Evolutionary conservation across 371 early-diverging fungal genomes (phyloP), one percentile per base, ranked within the genome.

Genomic region (Lichtheimia ramosa): DNA sequence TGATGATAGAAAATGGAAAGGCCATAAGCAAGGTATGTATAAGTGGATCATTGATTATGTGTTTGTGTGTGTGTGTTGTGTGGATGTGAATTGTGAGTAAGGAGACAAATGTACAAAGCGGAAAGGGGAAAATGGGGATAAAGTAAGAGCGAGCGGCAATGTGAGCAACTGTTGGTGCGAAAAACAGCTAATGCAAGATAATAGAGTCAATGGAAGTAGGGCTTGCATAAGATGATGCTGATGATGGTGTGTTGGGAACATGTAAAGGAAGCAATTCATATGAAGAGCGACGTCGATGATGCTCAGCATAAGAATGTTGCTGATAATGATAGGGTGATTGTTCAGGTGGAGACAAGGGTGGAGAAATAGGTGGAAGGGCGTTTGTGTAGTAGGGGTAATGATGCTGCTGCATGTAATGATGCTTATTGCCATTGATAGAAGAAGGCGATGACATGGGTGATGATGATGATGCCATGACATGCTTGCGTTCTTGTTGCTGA

Each of bases 351-450:
- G 66, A 70, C 43, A 46, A 62, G 40, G 71, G 69, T 64, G 70
- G 69, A 84, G 90, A 58, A 79, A 61, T 46, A 79, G 68, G 48
- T 84, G 79, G 64, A 75, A 72, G 50, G 16, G 52, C 40, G 51
- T 24, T 39, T 16, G 57, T 18, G 4, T 27, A 40, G 57, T 24
- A 21, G 76, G 65, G 28, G 84, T 51, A 70, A 83, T 46, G 46
- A 7, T 18, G 7, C 15, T 16, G 16, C 4, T 46, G 46, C 46
- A 16, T n/a, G 16, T 46, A 21, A 21, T 21, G 46, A n/a, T 46
- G 46, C 46, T 46, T n/a, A 16, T 16, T 34, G 10, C 18, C 46
- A 18, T 25, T 25, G 3, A 25, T 25, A 3, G 46, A 18, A 5
- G 46, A 18, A 16, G 46, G n/a, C 2, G 46, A 18, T 46, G 46